phyloP scores from a whole-genome alignment of 139 green algal species.

The Chlamydomonas incerta region DNA sequence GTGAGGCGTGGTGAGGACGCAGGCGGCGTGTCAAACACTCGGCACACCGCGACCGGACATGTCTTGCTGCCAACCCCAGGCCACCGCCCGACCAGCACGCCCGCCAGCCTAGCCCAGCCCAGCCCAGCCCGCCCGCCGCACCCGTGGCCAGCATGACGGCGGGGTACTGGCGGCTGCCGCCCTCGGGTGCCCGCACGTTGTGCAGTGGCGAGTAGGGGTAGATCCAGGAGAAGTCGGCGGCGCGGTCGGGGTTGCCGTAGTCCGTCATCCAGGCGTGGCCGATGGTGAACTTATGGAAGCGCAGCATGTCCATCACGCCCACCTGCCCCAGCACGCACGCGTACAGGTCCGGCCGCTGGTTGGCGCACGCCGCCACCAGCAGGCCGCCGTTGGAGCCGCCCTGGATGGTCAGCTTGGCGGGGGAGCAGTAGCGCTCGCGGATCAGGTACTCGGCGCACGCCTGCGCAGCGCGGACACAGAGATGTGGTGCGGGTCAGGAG shows the following conservation, averaged over 20 bases:
- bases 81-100: too few relatives aligned
- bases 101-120: too few relatives aligned
- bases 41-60: too few relatives aligned
- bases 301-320: conserved; percentile 94
- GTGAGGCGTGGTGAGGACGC: too few relatives aligned
- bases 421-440: conserved; percentile 14
- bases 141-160: conserved; percentile 88
- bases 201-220: conserved; percentile 89
- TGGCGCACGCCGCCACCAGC: conserved; percentile 92
- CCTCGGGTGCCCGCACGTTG: conserved; percentile 84
- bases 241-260: conserved; percentile 84
- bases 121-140: too few relatives aligned
- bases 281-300: conserved; percentile 97
- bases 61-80: too few relatives aligned
- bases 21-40: too few relatives aligned
- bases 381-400: conserved; percentile 92
- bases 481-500: too few relatives aligned
- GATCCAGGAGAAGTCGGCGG: conserved; percentile 74
- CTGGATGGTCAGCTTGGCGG: conserved; percentile 71
- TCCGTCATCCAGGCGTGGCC: conserved; percentile 87
- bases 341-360: conserved; percentile 95
- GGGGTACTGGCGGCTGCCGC: conserved; percentile 77
- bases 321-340: conserved; percentile 81
- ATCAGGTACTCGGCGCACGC: conserved; percentile 38
- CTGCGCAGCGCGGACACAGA: neutral